Base-by-base conservation (phyloP, 148 eudicot genomes). In the Cornus suecica region DNA sequence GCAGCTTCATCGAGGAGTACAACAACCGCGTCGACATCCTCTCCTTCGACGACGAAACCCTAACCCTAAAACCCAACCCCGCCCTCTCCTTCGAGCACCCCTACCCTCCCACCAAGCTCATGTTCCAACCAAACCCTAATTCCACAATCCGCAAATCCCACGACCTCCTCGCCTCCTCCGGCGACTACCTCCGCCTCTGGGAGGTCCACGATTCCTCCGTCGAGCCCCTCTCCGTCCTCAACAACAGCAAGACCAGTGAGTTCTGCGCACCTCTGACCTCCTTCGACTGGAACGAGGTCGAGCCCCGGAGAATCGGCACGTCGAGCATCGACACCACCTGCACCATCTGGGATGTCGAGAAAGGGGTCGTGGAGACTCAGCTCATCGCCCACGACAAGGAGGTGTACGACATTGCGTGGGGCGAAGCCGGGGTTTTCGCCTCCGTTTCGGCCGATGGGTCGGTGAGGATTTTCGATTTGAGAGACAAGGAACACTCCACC, bases 371-470 rank as follows among this genome's bases (percentile, higher is more conserved):
- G 1, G 97, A 95, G 31, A 95, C 99, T 15, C 99, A 95, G 78
- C 68, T 95, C 63, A 95, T 95, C 41, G 99, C 99, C 0, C 97
- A 95, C 65, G 99, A 95, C 76, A 95, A 92, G 68, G 99, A 95
- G 81, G 99, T 95, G 56, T 88, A 95, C 71, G 99, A 95, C 81
- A 95, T 95, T 72, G 97, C 99, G n/a, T 95, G 99, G 97, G 97
- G 97, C 0, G 99, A 88, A 66, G 92, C 97, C 8, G 93, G 94
- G 48, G 92, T 95, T 27, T 95, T 95, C 27, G 92, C 99, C 0
- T 95, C 99, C 20, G 97, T 91, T 68, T 92, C 97, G 0, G 99
- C 97, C 0, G 99, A 95, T 72, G 99, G 99, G 10, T 92, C 97
- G 10, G 97, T 95, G 14, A 83, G 99, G 78, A 83, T 92, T 1